Evolutionary conservation across 768 basidiomycete genomes (phyloP), one percentile per base, ranked within the genome.

Genomic region (Termitomyces sp.): DNA sequence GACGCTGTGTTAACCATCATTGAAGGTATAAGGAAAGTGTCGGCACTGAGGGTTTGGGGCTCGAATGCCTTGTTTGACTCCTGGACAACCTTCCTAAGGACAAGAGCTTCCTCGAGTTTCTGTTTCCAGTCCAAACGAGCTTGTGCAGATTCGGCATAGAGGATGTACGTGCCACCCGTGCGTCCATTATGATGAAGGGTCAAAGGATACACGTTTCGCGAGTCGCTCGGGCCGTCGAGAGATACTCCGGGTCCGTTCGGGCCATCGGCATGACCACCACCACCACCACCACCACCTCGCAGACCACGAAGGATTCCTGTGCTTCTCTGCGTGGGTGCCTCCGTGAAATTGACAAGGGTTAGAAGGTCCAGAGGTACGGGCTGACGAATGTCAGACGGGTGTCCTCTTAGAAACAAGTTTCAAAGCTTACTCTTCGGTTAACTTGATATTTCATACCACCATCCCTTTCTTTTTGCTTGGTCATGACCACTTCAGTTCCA

Each of bases 1-100:
- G 78, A 67, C 17, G 73, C 60, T 6, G 68, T 66, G 14, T 75
- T 77, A 35, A 76, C 74, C 43, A 79, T 72, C 56, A 87, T 73
- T 1, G 86, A 80, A 0, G 91, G 89, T 21, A 91, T 81, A 47
- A 88, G 71, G 77, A 97, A 97, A 0, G 92, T 94, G 64, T 95
- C 92, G 19, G 83, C 77, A 67, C 93, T 95, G 54, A 97, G 77
- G 2, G 90, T 91, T 66, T 92, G 91, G 56, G 94, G 81, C 72
- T 98, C 94, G 63, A 98, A 97, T 17, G 92, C 92, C 75, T 93
- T 94, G 71, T 93, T 94, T 26, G 89, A 89, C 66, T 98, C 95
- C 66, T 95, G 89, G 30, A 94, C 92, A 35, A 89, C 85, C 64
- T 82, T 86, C 45, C 95, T 83, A 55, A 96, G 66, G 9, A 86